Evolutionary conservation across 768 basidiomycete species (phyloP).

Genomic region (Phaeotremella fagi): DNA sequence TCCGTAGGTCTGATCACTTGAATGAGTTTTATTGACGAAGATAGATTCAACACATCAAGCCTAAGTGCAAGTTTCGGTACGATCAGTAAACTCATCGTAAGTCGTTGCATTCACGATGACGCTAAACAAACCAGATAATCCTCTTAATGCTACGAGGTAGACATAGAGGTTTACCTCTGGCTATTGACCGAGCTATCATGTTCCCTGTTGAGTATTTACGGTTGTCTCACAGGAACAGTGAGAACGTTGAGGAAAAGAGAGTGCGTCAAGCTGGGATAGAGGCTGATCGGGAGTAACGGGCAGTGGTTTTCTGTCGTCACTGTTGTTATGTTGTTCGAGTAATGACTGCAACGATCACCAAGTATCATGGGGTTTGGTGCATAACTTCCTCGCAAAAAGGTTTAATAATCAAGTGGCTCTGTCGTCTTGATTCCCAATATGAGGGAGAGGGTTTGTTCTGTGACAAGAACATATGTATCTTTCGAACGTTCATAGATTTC

Average conservation of each 20-base stretch:
- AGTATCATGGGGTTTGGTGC: too few species aligned
- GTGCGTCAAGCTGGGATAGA: slow-evolving; percentile 3
- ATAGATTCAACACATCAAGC: slow-evolving; percentile 8
- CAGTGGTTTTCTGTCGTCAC: too few species aligned
- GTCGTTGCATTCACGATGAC: not conserved
- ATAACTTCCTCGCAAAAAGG: too few species aligned
- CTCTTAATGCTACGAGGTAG: slow-evolving; percentile 18
- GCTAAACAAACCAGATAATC: slow-evolving; percentile 10
- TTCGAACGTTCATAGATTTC: too few species aligned
- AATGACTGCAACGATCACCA: too few species aligned
- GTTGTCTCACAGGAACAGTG: not conserved
- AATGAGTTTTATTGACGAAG: not conserved
- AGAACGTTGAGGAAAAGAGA: slow-evolving; percentile 4
- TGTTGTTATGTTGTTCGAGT: too few species aligned
- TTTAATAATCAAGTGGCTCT: too few species aligned
- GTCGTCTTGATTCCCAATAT: too few species aligned
- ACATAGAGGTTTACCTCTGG: slow-evolving; percentile 18
- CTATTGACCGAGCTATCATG: slow-evolving; percentile 24
- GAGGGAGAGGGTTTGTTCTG: too few species aligned
- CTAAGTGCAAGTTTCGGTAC: slow-evolving; percentile 3
- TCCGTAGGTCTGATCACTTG: not conserved
- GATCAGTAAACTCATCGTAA: not conserved
- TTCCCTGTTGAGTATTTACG: slow-evolving; percentile 17
- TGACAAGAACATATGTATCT: too few species aligned
- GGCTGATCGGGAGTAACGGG: not conserved